Evolutionary conservation across 768 basidiomycete genomes (phyloP).

Genomic region (Cystofilobasidium capitatum): DNA sequence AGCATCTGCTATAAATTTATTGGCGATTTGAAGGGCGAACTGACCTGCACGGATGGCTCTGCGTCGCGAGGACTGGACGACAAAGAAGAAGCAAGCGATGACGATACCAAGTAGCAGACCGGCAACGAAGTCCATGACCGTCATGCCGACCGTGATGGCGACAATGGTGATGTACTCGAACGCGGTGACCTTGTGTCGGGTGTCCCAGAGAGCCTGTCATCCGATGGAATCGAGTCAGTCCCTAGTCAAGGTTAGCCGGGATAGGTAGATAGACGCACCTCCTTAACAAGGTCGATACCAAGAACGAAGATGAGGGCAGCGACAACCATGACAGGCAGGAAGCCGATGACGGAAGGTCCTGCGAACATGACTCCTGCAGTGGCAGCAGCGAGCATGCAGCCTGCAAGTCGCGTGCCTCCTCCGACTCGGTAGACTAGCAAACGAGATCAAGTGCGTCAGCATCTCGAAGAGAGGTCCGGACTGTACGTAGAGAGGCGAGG

Average conservation of each 20-base stretch:
- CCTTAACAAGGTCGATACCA: conserved; percentile 86
- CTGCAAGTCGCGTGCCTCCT: conserved; percentile 70
- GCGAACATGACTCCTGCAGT: conserved; percentile 59
- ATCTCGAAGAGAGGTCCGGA: not conserved
- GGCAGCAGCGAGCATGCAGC: conserved; percentile 70
- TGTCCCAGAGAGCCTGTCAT: conserved; percentile 92
- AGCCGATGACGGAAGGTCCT: conserved; percentile 83
- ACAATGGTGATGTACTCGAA: conserved; percentile 46
- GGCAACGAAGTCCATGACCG: conserved; percentile 51
- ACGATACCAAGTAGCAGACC: conserved; percentile 88
- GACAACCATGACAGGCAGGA: conserved; percentile 84
- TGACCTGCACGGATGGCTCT: conserved; percentile 60
- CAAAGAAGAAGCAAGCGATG: conserved; percentile 92
- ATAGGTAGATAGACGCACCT: conserved; percentile 37
- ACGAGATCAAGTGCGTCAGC: not conserved
- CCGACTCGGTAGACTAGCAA: conserved; percentile 82
- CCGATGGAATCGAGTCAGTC: not conserved
- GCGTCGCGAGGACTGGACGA: conserved; percentile 83
- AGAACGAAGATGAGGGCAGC: conserved; percentile 86
- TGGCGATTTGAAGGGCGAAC: not conserved
- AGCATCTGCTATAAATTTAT: conserved; percentile 37
- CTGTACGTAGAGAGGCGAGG: not conserved
- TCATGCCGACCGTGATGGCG: conserved; percentile 57
- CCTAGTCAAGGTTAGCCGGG: not conserved
- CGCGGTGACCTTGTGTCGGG: conserved; percentile 72